Conservation (phyloP, 202 grass and related monocot species). For the Setaria viridis region DNA sequence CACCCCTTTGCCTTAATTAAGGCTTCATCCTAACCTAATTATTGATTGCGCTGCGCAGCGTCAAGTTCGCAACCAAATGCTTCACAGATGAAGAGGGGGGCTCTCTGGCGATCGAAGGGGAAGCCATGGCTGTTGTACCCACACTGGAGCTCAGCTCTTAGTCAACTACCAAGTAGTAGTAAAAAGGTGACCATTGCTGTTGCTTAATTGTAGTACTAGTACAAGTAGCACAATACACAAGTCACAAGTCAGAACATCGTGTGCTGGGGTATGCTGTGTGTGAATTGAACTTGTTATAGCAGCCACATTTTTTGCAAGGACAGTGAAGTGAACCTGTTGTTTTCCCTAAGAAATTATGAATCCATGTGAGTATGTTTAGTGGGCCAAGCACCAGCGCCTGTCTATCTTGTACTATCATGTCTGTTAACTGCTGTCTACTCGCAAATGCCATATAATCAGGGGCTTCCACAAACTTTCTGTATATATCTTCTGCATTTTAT, state of each 20-base stretch:
- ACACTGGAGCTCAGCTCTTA: slow-evolving; percentile 45
- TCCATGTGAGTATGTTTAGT: background rate
- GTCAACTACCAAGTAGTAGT: background rate
- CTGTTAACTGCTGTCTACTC: background rate
- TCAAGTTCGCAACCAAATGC: slow-evolving; percentile 71
- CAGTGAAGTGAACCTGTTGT: background rate
- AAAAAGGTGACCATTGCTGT: background rate
- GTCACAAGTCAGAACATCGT: background rate
- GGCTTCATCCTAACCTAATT: background rate
- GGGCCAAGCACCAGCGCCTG: background rate
- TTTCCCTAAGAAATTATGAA: background rate
- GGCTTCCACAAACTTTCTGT: background rate
- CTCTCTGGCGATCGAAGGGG: slow-evolving; percentile 55
- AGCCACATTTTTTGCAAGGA: background rate
- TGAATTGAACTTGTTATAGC: background rate
- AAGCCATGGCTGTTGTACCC: slow-evolving; percentile 62
- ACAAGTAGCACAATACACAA: background rate
- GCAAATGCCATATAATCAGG: background rate
- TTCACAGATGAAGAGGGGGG: slow-evolving; percentile 47
- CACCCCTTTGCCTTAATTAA: background rate
- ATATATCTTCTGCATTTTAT: background rate
- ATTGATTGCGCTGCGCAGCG: slow-evolving; percentile 37
- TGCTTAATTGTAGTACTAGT: background rate
- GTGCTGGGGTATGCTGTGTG: background rate
- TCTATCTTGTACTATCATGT: background rate